Evolutionary conservation across 2,329 filamentous ascomycete species (phyloP), one percentile per base, ranked within the genome.

Genomic region (Sarocladiaceae sp.): DNA sequence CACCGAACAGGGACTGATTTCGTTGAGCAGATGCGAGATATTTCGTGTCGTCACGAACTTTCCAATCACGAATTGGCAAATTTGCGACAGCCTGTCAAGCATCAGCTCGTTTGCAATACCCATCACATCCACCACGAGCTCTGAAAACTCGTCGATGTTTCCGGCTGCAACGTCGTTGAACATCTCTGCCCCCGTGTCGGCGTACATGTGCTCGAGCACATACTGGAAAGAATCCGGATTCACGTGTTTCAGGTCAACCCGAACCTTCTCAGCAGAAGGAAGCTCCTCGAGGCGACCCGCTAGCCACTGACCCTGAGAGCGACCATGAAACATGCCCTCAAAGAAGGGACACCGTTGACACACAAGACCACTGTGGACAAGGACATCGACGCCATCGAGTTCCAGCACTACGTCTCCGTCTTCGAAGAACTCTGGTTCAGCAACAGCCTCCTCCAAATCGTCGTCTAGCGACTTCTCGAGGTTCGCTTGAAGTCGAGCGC

Each of bases 331-430:
- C 39, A 99, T 76, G 1, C 88, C 88, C 56, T 93, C 77, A 58
- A 99, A 99, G 76, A 97, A 99, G 0, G 90, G 91, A 60, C 92
- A 97, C 58, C 94, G 79, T 61, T 86, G 84, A 58, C 90, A 92
- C 31, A 97, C 67, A 3, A 97, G 68, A 4, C 84, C 77, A 57
- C 90, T 93, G 62, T 99, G 94, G 1, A 87, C 85, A 13, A 75
- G 72, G 29, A 91, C 71, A 25, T 85, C 85, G n/a, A 82, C 80
- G 20, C 85, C 87, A 54, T 88, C 83, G 11, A 97, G 76, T 58
- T 96, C 85, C 17, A 97, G 73, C 5, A 93, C 65, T 6, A 90
- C 79, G 66, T 99, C 92, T 2, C 84, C 87, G 61, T 90, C 87
- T 6, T 87, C 82, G 57, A 94, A 93, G 64, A 90, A 96, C 0